Evolutionary conservation across 228 moss, liverwort and hornwort species (phyloP).

Genomic region (Sphagnum fallax): DNA sequence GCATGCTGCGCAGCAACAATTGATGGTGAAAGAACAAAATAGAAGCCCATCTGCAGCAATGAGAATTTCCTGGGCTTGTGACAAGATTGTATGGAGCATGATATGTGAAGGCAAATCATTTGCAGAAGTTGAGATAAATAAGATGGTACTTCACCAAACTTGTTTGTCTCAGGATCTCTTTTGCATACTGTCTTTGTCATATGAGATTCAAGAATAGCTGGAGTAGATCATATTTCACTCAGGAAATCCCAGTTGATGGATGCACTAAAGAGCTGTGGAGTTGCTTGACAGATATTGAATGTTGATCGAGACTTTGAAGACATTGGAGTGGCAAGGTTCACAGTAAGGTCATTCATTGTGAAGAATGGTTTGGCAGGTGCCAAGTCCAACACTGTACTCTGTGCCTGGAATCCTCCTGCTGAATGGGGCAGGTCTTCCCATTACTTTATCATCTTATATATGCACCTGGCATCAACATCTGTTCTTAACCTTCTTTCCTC

Average conservation of each 20-base stretch:
- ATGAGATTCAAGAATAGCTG: no score
- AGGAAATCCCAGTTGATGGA: no score
- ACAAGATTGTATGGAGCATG: constrained; percentile 96
- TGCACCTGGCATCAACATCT: no score
- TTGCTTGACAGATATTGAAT: constrained; percentile 48
- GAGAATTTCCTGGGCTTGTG: constrained; percentile 94
- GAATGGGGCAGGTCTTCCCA: constrained; percentile 64
- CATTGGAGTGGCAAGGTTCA: constrained; percentile 84
- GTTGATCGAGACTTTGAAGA: constrained; percentile 95
- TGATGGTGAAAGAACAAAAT: constrained; percentile 95
- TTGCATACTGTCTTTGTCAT: not conserved
- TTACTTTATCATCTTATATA: no score
- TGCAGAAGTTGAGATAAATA: constrained; percentile 90
- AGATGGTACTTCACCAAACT: constrained; percentile 39
- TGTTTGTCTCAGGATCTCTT: not conserved
- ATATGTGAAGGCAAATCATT: constrained; percentile 93
- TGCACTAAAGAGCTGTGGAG: no score
- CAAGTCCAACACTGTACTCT: constrained; percentile 72
- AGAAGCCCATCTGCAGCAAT: constrained; percentile 90
- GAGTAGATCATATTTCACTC: no score
- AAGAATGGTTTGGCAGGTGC: constrained; percentile 73
- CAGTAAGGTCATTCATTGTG: constrained; percentile 84
- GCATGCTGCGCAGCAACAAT: constrained; percentile 80
- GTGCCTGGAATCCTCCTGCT: constrained; percentile 93
- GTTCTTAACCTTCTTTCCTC: no score